phyloP scores from a whole-genome alignment of 73 alveolate species.

The Paramecium sexaurelia region DNA sequence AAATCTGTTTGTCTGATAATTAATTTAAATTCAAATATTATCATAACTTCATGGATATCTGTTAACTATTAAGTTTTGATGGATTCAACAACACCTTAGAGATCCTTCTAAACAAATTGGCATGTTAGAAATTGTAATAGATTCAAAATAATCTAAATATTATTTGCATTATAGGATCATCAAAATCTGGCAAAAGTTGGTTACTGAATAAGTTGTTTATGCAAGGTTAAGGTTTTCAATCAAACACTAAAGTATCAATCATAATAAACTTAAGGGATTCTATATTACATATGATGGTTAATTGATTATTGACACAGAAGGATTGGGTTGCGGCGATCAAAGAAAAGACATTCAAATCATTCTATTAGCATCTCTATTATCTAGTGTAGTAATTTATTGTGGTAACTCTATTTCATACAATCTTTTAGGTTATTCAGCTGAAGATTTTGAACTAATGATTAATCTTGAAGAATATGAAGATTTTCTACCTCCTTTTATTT shows the following conservation, averaged over 20 bases:
- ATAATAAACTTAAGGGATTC: neutral
- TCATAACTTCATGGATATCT: neutral
- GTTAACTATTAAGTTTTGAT: neutral
- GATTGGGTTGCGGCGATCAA: constrained; percentile 21
- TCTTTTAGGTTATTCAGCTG: neutral
- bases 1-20: constrained; percentile 25
- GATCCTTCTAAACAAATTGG: neutral
- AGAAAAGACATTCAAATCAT: neutral
- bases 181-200: constrained; percentile 26
- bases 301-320: constrained; percentile 27
- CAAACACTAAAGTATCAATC: neutral
- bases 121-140: neutral
- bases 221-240: constrained; percentile 30
- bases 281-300: constrained; percentile 11
- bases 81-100: constrained; percentile 19
- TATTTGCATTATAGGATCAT: neutral
- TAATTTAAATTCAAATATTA: constrained; percentile 32
- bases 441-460: neutral
- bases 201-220: neutral
- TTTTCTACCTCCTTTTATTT: neutral
- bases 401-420: neutral
- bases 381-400: neutral
- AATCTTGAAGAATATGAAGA: constrained; percentile 15
- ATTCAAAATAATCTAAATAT: neutral
- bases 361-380: neutral